Conservation (phyloP, 768 basidiomycete genomes). For the Hericium rajendrae region DNA sequence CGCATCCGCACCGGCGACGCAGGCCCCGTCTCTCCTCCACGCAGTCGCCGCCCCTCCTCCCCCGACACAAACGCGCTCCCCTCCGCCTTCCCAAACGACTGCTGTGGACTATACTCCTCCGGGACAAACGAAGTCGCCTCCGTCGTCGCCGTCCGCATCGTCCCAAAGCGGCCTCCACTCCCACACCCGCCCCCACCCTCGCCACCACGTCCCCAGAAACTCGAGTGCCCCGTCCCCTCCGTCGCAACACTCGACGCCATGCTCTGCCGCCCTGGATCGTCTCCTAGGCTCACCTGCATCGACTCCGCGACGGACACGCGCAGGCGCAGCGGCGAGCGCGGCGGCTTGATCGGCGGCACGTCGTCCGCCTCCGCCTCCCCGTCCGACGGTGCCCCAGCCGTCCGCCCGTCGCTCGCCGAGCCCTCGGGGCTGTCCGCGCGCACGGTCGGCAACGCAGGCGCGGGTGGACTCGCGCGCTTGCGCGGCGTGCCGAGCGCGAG, state of each 20-base stretch:
- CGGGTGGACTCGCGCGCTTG: constrained; percentile 29
- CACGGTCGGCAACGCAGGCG: constrained; percentile 39
- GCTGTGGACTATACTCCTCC: constrained; percentile 33
- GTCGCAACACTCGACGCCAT: constrained; percentile 53
- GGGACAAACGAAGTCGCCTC: constrained; percentile 56
- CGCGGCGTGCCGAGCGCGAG: constrained; percentile 30
- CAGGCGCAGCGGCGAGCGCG: constrained; percentile 46
- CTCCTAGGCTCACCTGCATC: constrained; percentile 17
- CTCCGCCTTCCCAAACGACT: constrained; percentile 58
- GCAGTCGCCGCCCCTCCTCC: background rate
- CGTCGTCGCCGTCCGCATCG: constrained; percentile 74
- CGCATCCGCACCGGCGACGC: constrained; percentile 22
- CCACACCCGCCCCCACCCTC: constrained; percentile 25
- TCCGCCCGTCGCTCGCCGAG: constrained; percentile 16
- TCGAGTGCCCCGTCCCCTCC: constrained; percentile 48
- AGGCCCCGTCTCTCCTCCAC: constrained; percentile 12
- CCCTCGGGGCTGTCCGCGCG: constrained; percentile 49
- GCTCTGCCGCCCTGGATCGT: constrained; percentile 42
- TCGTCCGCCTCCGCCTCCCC: constrained; percentile 27
- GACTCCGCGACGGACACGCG: constrained; percentile 15
- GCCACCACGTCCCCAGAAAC: constrained; percentile 39
- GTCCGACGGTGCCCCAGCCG: constrained; percentile 7
- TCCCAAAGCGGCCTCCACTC: constrained; percentile 57
- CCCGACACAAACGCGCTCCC: constrained; percentile 39
- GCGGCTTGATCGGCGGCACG: constrained; percentile 31